A percentile compares a stretch with the other conserved stretches of the same genome.
Conservation (phyloP, 768 basidiomycete genomes). For the Lactifluus rugatus region DNA sequence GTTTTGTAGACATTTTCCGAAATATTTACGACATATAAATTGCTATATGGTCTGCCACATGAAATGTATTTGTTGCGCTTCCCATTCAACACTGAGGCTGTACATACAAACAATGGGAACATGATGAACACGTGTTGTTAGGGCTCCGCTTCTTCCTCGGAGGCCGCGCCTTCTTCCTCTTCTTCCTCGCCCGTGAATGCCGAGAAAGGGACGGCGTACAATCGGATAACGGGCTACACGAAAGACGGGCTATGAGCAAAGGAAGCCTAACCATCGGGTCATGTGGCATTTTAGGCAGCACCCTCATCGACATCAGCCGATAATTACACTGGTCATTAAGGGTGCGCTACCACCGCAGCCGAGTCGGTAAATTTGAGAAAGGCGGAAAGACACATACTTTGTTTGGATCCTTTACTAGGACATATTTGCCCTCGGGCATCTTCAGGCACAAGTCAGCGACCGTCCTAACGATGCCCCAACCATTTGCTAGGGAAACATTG, state of each 20-base stretch:
- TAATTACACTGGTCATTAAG: neutral
- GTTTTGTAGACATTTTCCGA: neutral
- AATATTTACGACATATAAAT: neutral
- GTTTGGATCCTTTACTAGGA: slow-evolving; percentile 96
- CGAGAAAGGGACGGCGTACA: slow-evolving; percentile 85
- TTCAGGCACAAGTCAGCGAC: slow-evolving; percentile 93
- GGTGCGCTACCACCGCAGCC: neutral
- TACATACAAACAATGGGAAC: neutral
- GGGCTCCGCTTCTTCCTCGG: slow-evolving; percentile 31
- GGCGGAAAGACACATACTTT: slow-evolving; percentile 46
- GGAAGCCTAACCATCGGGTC: neutral
- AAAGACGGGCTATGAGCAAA: slow-evolving; percentile 13
- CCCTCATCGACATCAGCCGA: neutral
- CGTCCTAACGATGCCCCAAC: slow-evolving; percentile 97
- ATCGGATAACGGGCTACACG: slow-evolving; percentile 77
- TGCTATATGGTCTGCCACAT: neutral
- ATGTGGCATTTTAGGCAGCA: neutral
- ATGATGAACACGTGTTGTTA: slow-evolving; percentile 18
- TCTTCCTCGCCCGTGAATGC: slow-evolving; percentile 83
- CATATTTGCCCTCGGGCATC: slow-evolving; percentile 97
- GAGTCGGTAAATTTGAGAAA: slow-evolving; percentile 2
- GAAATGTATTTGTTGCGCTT: slow-evolving; percentile 1
- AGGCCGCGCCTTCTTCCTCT: slow-evolving; percentile 39
- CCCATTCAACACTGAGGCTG: neutral
- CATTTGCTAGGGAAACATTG: slow-evolving; percentile 89